These are phyloP conservation scores for Podospora conica DNA, from an alignment of 495 filamentous ascomycete species.

Conservation along the genomic window DNA sequence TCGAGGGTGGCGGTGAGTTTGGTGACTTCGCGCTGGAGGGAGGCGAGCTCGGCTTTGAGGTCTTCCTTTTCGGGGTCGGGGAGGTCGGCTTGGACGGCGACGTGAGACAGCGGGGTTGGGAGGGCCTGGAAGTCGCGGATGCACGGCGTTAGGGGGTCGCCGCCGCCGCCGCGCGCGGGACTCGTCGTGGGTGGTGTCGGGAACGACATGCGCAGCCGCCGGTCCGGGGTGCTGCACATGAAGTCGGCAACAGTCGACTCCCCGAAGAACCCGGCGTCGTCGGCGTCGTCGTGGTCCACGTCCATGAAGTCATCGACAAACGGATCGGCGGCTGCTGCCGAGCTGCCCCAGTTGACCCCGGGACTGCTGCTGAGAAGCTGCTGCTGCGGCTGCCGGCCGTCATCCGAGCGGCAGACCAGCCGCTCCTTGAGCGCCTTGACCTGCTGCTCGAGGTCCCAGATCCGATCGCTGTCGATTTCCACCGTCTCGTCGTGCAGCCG, in stretches of 20 bases:
- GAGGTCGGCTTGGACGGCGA: constrained; percentile 31
- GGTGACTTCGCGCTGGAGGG: constrained; percentile 33
- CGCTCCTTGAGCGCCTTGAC: constrained; percentile 28
- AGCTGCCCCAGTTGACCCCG: constrained; percentile 36
- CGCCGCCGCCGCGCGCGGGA: constrained; percentile 21
- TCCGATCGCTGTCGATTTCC: constrained; percentile 34
- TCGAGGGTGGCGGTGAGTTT: constrained; percentile 36
- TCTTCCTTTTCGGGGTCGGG: constrained; percentile 41
- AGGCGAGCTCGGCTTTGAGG: constrained; percentile 33
- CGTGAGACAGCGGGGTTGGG: constrained; percentile 15
- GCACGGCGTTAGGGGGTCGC: constrained; percentile 33
- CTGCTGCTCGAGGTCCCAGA: constrained; percentile 40
- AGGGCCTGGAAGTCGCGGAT: constrained; percentile 11
- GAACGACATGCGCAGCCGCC: constrained; percentile 33
- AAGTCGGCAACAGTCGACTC: constrained; percentile 35
- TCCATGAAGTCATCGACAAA: constrained; percentile 39
- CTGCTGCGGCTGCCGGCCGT: constrained; percentile 23
- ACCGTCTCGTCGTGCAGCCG: constrained; percentile 46
- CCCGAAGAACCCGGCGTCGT: constrained; percentile 33
- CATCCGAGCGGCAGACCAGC: constrained; percentile 23
- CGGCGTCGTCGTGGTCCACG: constrained; percentile 22
- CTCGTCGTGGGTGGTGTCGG: constrained; percentile 47
- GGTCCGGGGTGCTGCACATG: constrained; percentile 38
- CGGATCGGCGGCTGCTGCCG: constrained; percentile 37
- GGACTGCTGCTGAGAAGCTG: constrained; percentile 22